Conservation (phyloP, 2,329 filamentous ascomycete species). For the Epichloe festucae region DNA sequence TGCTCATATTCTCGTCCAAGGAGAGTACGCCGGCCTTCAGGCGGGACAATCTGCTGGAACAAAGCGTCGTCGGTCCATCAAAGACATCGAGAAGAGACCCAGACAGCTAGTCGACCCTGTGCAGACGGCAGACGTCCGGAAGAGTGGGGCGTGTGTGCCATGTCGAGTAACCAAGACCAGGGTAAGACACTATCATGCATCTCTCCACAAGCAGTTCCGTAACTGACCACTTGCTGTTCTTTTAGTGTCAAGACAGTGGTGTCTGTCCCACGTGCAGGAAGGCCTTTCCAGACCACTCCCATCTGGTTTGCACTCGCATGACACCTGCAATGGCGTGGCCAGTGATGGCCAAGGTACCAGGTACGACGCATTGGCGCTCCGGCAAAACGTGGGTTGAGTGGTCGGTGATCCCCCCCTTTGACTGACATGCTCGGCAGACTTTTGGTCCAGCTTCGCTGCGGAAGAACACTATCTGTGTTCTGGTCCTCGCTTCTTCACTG, state of each 20-base stretch:
- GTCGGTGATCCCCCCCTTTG: neutral
- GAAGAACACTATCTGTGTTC: conserved; percentile 22
- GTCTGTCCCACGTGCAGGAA: conserved; percentile 29
- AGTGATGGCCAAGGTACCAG: conserved; percentile 24
- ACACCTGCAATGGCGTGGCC: conserved; percentile 25
- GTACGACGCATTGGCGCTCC: conserved; percentile 17
- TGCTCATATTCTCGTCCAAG: conserved; percentile 19
- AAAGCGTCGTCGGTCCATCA: conserved; percentile 24
- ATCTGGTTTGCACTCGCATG: conserved; percentile 26
- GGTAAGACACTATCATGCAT: conserved; percentile 23
- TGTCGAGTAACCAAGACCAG: conserved; percentile 35
- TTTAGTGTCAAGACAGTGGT: conserved; percentile 27
- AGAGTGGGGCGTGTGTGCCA: conserved; percentile 33
- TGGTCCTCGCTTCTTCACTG: conserved; percentile 23
- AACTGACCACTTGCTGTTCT: conserved; percentile 15
- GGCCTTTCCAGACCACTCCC: conserved; percentile 26
- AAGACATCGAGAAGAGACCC: conserved; percentile 22
- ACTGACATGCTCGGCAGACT: conserved; percentile 18
- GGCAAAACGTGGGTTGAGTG: neutral
- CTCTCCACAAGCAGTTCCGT: conserved; percentile 6
- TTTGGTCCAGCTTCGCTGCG: conserved; percentile 23
- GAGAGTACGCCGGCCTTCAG: conserved; percentile 13
- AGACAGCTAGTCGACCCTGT: conserved; percentile 26
- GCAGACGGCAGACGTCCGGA: conserved; percentile 36
- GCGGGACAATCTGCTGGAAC: conserved; percentile 15